Evolutionary conservation across 208 protist genomes (phyloP), one percentile per base, ranked within the genome.

Genomic region (Acanthamoeba castellanii): DNA sequence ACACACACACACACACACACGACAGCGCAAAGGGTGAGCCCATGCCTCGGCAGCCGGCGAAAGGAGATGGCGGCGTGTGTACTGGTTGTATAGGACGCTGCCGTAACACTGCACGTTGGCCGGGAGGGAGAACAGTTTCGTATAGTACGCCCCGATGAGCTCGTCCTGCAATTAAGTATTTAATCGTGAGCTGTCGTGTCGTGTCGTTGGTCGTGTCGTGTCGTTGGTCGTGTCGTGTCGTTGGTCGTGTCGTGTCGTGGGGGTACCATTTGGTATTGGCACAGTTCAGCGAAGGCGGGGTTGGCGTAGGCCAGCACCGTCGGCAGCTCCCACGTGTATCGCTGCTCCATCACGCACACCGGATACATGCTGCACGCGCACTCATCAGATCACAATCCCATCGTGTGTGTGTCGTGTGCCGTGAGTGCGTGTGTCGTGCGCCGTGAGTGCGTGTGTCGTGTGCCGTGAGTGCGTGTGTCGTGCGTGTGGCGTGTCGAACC

Each of bases 221-320:
- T n/a, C n/a, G n/a, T n/a, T n/a, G n/a, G n/a, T n/a, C n/a, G n/a
- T n/a, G n/a, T n/a, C n/a, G n/a, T n/a, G n/a, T n/a, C n/a, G n/a
- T n/a, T n/a, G n/a, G n/a, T n/a, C n/a, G n/a, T n/a, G n/a, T 20
- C 20, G 20, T 64, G 20, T 64, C 9, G 27, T 68, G 27, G 16
- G 34, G 4, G 25, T 42, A 81, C 76, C 76, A 47, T 37, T 3
- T 14, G 18, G n/a, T 84, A 84, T 7, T 57, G 32, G 22, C 27
- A 55, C 18, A 84, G 76, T 30, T 84, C 37, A 37, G 45, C 42
- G 27, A 84, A 84, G 34, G 76, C 76, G 20, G 76, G 27, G n/a
- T 84, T 84, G 25, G 76, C 76, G 42, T 84, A 84, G 76, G 11
- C 42, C 18, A 84, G 20, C 42, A 55, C n/a, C n/a, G 76, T 84